Percentiles rank a stretch among this genome's conserved stretches.
Evolutionary conservation across 257 asterid species (phyloP).

Genomic region (Linaria vulgaris): DNA sequence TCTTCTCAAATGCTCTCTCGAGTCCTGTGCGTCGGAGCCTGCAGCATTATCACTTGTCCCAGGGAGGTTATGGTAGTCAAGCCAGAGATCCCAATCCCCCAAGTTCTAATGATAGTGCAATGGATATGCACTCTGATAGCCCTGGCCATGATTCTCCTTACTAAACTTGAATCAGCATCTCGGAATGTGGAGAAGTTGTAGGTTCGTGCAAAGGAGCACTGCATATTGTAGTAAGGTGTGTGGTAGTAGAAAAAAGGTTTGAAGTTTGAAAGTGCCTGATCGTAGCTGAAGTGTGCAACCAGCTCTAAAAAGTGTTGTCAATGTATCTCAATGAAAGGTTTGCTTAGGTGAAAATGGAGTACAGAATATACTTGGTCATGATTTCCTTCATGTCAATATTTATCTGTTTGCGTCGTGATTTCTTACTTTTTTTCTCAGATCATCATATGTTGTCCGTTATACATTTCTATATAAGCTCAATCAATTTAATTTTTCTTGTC

Average conservation of each 20-base stretch:
- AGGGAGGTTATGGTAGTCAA: conserved; percentile 41
- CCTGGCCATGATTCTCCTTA: conserved; percentile 53
- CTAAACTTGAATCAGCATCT: conserved; percentile 17
- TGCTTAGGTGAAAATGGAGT: conserved; percentile 20
- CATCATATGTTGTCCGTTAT: neutral
- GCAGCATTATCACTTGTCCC: conserved; percentile 57
- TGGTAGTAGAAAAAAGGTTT: conserved; percentile 16
- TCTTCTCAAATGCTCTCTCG: conserved; percentile 62
- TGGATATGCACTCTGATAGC: conserved; percentile 71
- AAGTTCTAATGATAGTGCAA: conserved; percentile 49
- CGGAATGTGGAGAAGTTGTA: neutral
- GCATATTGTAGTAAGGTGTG: conserved; percentile 20
- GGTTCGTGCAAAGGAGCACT: neutral
- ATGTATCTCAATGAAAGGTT: conserved; percentile 13
- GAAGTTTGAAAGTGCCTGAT: conserved; percentile 18
- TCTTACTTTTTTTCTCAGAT: neutral
- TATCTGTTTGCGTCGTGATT: neutral
- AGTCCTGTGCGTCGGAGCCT: conserved; percentile 61
- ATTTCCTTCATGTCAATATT: conserved; percentile 13
- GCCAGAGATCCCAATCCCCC: conserved; percentile 44
- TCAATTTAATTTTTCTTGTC: neutral
- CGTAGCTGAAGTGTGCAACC: neutral
- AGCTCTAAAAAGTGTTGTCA: neutral
- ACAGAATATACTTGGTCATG: conserved; percentile 16
- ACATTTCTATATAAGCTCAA: neutral